phyloP scores from a whole-genome alignment of 148 eudicot species.

The Camellia granthamiana region DNA sequence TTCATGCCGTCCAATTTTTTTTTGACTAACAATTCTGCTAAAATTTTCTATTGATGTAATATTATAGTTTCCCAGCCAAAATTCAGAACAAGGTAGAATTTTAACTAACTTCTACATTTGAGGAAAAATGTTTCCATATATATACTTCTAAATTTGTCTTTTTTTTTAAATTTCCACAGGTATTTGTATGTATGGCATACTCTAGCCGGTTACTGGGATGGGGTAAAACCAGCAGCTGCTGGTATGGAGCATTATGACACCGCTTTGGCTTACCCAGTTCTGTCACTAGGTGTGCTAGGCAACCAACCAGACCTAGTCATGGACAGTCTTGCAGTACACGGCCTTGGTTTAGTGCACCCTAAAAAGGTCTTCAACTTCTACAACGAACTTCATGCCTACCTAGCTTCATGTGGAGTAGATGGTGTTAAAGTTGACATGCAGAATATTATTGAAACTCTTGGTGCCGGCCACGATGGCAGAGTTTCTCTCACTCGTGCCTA shows the following conservation, averaged over 20 bases:
- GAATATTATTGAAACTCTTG: constrained; percentile 90
- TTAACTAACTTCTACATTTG: neutral
- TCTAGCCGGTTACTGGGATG: constrained; percentile 99
- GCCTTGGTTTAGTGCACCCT: constrained; percentile 89
- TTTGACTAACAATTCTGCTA: neutral
- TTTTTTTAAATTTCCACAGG: constrained; percentile 34
- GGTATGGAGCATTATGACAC: constrained; percentile 92
- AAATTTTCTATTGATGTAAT: neutral
- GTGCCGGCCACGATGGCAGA: constrained; percentile 94
- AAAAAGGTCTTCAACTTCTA: constrained; percentile 86
- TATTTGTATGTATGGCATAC: constrained; percentile 94
- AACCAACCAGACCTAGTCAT: constrained; percentile 93
- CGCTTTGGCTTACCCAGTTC: constrained; percentile 79
- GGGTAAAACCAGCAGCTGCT: constrained; percentile 77
- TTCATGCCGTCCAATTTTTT: neutral
- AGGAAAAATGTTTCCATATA: neutral
- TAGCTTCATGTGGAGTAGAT: constrained; percentile 91
- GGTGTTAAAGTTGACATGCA: constrained; percentile 97
- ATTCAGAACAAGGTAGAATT: neutral
- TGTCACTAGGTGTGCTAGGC: constrained; percentile 80
- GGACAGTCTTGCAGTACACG: constrained; percentile 86
- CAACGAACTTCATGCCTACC: constrained; percentile 96
- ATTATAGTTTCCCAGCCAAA: neutral
- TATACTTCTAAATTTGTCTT: neutral
- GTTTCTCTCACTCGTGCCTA: constrained; percentile 81